Conservation (phyloP, 2,329 filamentous ascomycete genomes). For the Paecilomyces niveus region DNA sequence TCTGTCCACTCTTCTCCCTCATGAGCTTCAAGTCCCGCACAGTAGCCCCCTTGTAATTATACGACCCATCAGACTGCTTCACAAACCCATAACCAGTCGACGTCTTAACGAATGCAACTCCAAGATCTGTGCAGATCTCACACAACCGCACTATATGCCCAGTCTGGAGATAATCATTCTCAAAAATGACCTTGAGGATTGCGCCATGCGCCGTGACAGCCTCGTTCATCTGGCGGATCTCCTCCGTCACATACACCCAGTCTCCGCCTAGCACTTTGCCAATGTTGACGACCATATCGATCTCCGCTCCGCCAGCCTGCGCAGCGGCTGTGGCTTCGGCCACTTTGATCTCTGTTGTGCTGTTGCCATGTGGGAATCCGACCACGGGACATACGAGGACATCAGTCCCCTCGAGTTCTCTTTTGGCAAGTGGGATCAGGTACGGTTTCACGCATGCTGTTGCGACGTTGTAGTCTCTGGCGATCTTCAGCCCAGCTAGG, state of each 20-base stretch:
- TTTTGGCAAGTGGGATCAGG: constrained; percentile 41
- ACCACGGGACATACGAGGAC: constrained; percentile 53
- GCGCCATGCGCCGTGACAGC: constrained; percentile 39
- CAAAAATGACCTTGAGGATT: constrained; percentile 55
- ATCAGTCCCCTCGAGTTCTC: constrained; percentile 40
- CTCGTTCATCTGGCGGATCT: constrained; percentile 47
- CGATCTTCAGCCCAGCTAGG: constrained; percentile 41
- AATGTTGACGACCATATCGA: constrained; percentile 58
- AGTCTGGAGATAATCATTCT: constrained; percentile 51
- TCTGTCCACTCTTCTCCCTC: constrained; percentile 37
- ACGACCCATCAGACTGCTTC: constrained; percentile 46
- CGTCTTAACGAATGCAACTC: constrained; percentile 55
- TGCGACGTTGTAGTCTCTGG: constrained; percentile 44
- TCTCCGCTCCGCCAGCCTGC: constrained; percentile 44
- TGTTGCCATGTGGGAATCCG: constrained; percentile 56
- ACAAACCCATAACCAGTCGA: constrained; percentile 56
- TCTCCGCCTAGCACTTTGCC: constrained; percentile 51
- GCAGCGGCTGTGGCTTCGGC: constrained; percentile 46
- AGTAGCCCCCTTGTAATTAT: constrained; percentile 50
- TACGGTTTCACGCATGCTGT: constrained; percentile 56
- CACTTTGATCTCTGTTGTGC: constrained; percentile 48
- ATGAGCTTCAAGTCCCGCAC: constrained; percentile 48
- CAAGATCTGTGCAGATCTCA: constrained; percentile 45
- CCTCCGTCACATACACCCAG: constrained; percentile 50
- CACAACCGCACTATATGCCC: constrained; percentile 48